Evolutionary conservation across 805 yeast species (phyloP), one percentile per base, ranked within the genome.

Genomic region (Yarrowia phangngaensis): DNA sequence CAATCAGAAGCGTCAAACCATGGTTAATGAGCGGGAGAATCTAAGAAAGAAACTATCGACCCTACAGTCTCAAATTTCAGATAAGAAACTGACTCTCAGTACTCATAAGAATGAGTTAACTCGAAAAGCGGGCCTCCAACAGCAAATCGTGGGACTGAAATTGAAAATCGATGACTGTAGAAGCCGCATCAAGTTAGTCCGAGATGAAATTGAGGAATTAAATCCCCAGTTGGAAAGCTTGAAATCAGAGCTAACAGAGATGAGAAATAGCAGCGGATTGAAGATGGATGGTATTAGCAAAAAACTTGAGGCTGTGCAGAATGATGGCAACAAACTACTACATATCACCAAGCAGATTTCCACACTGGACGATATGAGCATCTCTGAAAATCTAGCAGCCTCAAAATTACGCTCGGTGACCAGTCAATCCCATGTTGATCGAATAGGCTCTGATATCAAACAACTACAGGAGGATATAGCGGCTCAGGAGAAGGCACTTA

Each of bases 41-140:
- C 60, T 63, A 7, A 71, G 74, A 19, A 68, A 69, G 32, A 76
- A 73, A 27, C 50, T 74, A 15, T 65, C 68, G 6, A 62, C 68
- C 11, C 54, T 79, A 16, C 82, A 80, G 51, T 70, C 66, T 24
- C 62, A 63, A 26, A 62, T 79, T 11, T 78, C 78, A 51, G 84
- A 80, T 55, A 70, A 72, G 47, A 69, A 70, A 55, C 60, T 82
- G 33, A 56, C 59, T 3, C 73, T 84, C 19, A 75, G 77, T 54
- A 70, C 73, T 33, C 60, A 78, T 50, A 84, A 80, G 56, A 69
- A 67, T 36, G 64, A 77, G 4, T 64, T 77, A 22, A 60, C 70
- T 35, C 82, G 79, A 51, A 67, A 71, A 26, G 20, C 28, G 3
- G 35, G 48, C 2, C 35, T 41, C 2, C 31, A 27, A 6, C 45